Conservation (phyloP, 768 basidiomycete genomes). For the Kwoniella bestiolae region DNA sequence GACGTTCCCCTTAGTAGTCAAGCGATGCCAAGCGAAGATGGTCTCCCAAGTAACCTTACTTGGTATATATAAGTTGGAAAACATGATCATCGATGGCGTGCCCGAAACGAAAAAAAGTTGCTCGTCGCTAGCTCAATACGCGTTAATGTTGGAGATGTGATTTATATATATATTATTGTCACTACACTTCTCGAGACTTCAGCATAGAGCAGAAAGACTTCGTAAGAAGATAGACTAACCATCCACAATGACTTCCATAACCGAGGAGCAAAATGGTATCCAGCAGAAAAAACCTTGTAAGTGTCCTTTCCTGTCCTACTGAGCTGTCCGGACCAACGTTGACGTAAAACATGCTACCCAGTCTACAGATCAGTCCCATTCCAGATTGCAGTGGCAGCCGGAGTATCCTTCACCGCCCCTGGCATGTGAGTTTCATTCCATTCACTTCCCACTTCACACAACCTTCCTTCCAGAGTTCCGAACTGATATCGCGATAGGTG, state of each 20-base stretch:
- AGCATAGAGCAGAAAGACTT: not conserved
- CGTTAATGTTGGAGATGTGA: not conserved
- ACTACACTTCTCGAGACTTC: not conserved
- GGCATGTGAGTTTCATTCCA: constrained; percentile 33
- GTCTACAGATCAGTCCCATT: constrained; percentile 32
- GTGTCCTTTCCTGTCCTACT: not conserved
- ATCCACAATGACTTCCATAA: not conserved
- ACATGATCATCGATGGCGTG: constrained; percentile 2
- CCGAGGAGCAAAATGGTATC: not conserved
- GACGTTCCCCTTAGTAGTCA: not conserved
- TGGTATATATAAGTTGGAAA: constrained; percentile 1
- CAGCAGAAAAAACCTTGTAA: not conserved
- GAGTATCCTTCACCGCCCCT: constrained; percentile 41
- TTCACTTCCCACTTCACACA: no score
- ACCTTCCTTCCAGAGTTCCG: not conserved
- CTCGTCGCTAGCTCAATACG: no score
- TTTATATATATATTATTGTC: not conserved
- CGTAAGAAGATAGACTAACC: not conserved
- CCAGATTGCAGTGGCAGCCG: constrained; percentile 27
- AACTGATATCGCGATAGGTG: constrained; percentile 28
- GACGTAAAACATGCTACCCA: not conserved
- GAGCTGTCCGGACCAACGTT: not conserved
- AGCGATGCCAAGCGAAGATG: not conserved
- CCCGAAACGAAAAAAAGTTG: not conserved
- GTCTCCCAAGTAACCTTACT: no score